phyloP scores from a whole-genome alignment of 306 rosid species.

The Medicago arabica region DNA sequence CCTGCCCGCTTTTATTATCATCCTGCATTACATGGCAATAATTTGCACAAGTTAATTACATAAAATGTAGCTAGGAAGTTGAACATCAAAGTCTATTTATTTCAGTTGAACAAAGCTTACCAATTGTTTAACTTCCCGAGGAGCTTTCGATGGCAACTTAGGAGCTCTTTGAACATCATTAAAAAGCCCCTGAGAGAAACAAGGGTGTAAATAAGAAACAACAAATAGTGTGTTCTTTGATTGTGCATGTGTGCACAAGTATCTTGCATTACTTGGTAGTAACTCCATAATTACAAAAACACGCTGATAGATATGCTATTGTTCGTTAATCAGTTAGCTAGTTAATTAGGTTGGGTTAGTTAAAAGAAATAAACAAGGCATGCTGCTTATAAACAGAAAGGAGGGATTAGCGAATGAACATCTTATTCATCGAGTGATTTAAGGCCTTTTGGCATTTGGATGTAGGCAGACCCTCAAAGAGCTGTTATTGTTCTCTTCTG shows the following conservation, averaged over 20 bases:
- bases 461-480: neutral
- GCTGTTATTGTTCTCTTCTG: neutral
- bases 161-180: conserved; percentile 78
- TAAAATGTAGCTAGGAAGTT: conserved; percentile 16
- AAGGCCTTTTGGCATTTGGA: neutral
- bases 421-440: neutral
- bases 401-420: neutral
- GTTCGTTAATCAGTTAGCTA: neutral
- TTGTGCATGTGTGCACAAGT: neutral
- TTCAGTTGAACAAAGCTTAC: conserved; percentile 51
- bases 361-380: neutral
- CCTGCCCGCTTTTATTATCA: conserved; percentile 89
- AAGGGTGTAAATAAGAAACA: conserved; percentile 37
- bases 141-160: conserved; percentile 66
- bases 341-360: neutral
- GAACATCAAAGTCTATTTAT: conserved; percentile 36
- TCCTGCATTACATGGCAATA: conserved; percentile 59
- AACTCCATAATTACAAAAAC: conserved; percentile 22
- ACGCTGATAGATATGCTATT: neutral
- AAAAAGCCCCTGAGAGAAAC: conserved; percentile 60
- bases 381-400: neutral
- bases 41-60: conserved; percentile 35
- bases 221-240: conserved; percentile 2
- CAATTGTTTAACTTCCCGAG: conserved; percentile 76
- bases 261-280: conserved; percentile 22